Conservation (phyloP, 805 yeast species). For the Ogataea wickerhamii region DNA sequence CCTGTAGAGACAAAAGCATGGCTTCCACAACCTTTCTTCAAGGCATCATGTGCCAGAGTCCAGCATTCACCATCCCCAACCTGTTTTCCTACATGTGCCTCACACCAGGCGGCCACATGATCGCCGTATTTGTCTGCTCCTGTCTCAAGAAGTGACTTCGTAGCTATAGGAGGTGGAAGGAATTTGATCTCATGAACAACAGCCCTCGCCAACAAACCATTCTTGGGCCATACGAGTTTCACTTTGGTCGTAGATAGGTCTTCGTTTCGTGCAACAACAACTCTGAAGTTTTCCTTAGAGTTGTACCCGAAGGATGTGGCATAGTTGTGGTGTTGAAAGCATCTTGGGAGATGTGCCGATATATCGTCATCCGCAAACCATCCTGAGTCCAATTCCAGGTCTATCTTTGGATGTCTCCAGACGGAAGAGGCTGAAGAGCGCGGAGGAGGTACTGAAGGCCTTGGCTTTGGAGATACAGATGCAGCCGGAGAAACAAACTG, state of each 20-base stretch:
- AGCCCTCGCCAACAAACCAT: constrained; percentile 20
- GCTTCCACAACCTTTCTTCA: constrained; percentile 51
- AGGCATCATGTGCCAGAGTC: constrained; percentile 56
- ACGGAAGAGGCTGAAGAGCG: constrained; percentile 5
- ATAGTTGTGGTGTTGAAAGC: constrained; percentile 36
- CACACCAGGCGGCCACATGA: constrained; percentile 53
- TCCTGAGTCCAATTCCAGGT: constrained; percentile 41
- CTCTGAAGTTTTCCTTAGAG: constrained; percentile 29
- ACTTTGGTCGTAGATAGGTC: constrained; percentile 40
- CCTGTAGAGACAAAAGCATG: constrained; percentile 53
- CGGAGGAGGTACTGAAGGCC: constrained; percentile 15
- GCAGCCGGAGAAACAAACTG: constrained; percentile 14
- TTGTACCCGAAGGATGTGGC: constrained; percentile 29
- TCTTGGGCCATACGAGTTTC: constrained; percentile 39
- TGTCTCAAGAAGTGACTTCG: constrained; percentile 32
- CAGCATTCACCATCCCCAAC: constrained; percentile 61
- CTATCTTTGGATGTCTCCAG: constrained; percentile 35
- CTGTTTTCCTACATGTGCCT: constrained; percentile 41
- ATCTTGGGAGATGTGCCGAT: constrained; percentile 33
- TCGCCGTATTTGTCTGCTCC: constrained; percentile 44
- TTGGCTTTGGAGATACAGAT: constrained; percentile 12
- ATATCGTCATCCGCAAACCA: constrained; percentile 42
- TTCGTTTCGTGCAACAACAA: constrained; percentile 35
- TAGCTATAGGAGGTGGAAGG: constrained; percentile 43
- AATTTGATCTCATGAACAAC: constrained; percentile 31